Conservation (phyloP, 179 eudicot species). For the Camellia oleifera region DNA sequence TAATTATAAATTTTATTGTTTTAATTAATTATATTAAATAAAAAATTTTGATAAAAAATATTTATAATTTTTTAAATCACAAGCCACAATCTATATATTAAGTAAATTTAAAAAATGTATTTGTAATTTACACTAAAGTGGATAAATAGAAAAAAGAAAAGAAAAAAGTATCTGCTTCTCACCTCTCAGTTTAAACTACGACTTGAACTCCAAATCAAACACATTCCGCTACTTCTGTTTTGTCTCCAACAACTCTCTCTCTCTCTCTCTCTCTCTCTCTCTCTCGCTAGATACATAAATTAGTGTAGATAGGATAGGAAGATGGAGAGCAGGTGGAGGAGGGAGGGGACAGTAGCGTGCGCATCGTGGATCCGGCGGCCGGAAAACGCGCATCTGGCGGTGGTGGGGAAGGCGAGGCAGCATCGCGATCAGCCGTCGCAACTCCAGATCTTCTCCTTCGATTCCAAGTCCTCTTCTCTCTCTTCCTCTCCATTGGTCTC, state of each 20-base stretch:
- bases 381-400: conserved; percentile 69
- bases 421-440: conserved; percentile 35
- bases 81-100: too few species aligned
- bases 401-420: conserved; percentile 48
- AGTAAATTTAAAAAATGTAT: too few species aligned
- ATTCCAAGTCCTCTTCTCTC: conserved; percentile 50
- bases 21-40: too few species aligned
- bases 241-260: neutral
- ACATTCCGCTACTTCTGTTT: neutral
- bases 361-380: conserved; percentile 88
- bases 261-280: neutral
- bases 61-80: too few species aligned
- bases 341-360: conserved; percentile 53
- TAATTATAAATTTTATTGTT: too few species aligned
- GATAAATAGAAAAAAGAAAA: too few species aligned
- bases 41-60: too few species aligned
- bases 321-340: conserved; percentile 28
- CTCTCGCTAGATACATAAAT: too few species aligned
- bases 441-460: conserved; percentile 67
- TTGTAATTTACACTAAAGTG: too few species aligned
- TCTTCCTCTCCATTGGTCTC: conserved; percentile 69
- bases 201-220: neutral
- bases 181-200: neutral
- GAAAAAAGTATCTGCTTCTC: too few species aligned
- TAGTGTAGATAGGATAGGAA: neutral